Percentiles rank a stretch among this genome's conserved stretches.
Evolutionary conservation across 2,329 filamentous ascomycete species (phyloP).

Genomic region (Pseudocercospora macadamiae): DNA sequence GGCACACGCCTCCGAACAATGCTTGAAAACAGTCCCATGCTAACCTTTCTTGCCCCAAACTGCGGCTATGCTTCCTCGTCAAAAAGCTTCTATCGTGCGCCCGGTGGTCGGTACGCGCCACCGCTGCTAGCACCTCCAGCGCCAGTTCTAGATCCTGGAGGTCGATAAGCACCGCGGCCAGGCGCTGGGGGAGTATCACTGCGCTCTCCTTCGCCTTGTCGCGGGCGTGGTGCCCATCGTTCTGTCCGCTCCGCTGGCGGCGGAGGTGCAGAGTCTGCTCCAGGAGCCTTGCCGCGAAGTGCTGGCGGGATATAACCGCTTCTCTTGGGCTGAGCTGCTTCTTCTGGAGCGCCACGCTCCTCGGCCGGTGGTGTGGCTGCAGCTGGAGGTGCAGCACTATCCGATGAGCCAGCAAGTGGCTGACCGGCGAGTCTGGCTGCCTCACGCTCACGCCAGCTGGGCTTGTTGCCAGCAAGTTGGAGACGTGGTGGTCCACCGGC

Average conservation of each 20-base stretch:
- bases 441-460: conserved; percentile 75
- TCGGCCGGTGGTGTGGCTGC: conserved; percentile 32
- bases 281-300: conserved; percentile 41
- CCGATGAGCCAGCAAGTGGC: conserved; percentile 26
- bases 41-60: background rate
- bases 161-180: conserved; percentile 29
- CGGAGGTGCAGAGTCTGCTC: conserved; percentile 33
- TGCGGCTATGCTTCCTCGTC: background rate
- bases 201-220: conserved; percentile 28
- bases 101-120: conserved; percentile 33
- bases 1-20: background rate
- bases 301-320: conserved; percentile 52
- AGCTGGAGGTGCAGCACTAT: conserved; percentile 41
- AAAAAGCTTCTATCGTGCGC: conserved; percentile 16
- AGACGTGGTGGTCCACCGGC: conserved; percentile 62
- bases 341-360: conserved; percentile 43
- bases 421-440: conserved; percentile 48
- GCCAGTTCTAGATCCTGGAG: conserved; percentile 28
- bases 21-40: background rate
- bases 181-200: conserved; percentile 21
- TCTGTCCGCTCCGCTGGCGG: conserved; percentile 32
- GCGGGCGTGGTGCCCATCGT: conserved; percentile 28
- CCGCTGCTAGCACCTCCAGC: conserved; percentile 22
- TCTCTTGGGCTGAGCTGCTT: conserved; percentile 39
- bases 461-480: conserved; percentile 58